phyloP scores from a whole-genome alignment of 164 flowering plant species.

The Piper longum region DNA sequence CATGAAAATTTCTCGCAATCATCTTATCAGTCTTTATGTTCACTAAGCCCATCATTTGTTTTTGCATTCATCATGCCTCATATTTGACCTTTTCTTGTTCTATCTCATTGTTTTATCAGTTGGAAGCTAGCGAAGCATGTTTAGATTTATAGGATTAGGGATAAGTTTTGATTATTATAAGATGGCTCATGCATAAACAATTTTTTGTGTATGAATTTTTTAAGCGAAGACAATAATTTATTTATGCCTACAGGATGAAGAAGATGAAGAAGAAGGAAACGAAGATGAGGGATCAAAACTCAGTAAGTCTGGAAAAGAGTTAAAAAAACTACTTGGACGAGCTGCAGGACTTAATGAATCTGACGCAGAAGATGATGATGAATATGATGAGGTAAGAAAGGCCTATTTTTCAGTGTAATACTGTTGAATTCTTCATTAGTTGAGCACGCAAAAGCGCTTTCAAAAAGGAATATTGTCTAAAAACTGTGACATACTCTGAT shows the following conservation, averaged over 20 bases:
- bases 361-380: slow-evolving; percentile 86
- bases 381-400: slow-evolving; percentile 66
- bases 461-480: background rate
- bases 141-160: no score
- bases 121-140: no score
- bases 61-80: no score
- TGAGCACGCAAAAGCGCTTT: background rate
- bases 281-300: slow-evolving; percentile 73
- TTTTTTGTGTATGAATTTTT: background rate
- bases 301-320: slow-evolving; percentile 93
- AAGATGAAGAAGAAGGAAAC: slow-evolving; percentile 62
- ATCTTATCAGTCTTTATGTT: no score
- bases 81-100: no score
- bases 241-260: slow-evolving; percentile 57
- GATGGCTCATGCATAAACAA: background rate
- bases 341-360: slow-evolving; percentile 63
- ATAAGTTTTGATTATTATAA: no score
- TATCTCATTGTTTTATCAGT: no score
- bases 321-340: slow-evolving; percentile 78
- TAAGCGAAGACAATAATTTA: background rate
- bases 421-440: background rate
- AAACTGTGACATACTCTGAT: background rate
- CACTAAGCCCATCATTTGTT: no score
- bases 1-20: no score
- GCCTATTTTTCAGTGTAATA: background rate